These are phyloP conservation scores for Prillingera fragicola DNA, from an alignment of 1,284 basidiomycete species.

Conservation along the genomic window DNA sequence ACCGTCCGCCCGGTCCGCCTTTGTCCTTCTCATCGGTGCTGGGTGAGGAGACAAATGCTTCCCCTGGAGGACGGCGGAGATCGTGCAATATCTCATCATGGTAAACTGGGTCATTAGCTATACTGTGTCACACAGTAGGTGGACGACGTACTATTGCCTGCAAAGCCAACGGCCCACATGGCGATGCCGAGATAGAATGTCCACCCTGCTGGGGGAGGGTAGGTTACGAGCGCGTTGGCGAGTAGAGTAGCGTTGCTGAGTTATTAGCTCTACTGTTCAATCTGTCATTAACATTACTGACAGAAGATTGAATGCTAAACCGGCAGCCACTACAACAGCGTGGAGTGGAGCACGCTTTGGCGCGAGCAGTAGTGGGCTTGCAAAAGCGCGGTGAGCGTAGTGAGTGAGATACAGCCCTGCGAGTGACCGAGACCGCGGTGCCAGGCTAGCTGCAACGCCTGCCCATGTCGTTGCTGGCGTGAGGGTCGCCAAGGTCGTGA, in stretches of 20 bases:
- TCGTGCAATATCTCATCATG: slow-evolving; percentile 85
- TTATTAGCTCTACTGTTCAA: not conserved
- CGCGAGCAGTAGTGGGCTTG: slow-evolving; percentile 69
- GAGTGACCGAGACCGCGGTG: not conserved
- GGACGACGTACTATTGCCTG: slow-evolving; percentile 58
- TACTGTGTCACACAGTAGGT: not conserved
- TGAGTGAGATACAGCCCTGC: slow-evolving; percentile 61
- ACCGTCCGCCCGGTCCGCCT: slow-evolving; percentile 45
- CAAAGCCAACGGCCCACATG: slow-evolving; percentile 66
- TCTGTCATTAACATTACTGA: slow-evolving; percentile 55
- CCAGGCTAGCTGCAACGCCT: too few relatives aligned
- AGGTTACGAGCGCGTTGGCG: slow-evolving; percentile 25
- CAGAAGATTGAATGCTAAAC: slow-evolving; percentile 62
- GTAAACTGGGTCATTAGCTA: slow-evolving; percentile 53
- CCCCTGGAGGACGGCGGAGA: slow-evolving; percentile 51
- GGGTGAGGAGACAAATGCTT: slow-evolving; percentile 20
- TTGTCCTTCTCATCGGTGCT: slow-evolving; percentile 3
- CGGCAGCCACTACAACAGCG: slow-evolving; percentile 59
- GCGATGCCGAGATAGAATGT: slow-evolving; percentile 51
- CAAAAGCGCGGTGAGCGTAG: slow-evolving; percentile 74
- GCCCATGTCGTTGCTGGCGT: not conserved
- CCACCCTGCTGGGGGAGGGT: slow-evolving; percentile 23
- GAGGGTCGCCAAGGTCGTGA: slow-evolving; percentile 18
- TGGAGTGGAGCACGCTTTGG: slow-evolving; percentile 75
- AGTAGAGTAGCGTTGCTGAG: slow-evolving; percentile 29